phyloP scores from a whole-genome alignment of 75 land plant species.

The Cryptomeria japonica region DNA sequence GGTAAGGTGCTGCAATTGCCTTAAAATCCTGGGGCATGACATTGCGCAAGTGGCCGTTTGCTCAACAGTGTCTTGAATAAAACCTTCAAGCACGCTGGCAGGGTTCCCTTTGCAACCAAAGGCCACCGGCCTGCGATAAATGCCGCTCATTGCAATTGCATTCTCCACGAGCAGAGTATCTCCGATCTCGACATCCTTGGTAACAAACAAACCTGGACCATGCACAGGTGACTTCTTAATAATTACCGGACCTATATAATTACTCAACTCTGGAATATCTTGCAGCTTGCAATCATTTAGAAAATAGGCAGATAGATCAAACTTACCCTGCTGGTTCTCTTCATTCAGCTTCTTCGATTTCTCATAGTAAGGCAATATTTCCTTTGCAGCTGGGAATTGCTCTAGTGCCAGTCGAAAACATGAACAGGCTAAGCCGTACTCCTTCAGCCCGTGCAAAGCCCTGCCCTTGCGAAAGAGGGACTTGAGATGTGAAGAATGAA shows the following conservation, averaged over 20 bases:
- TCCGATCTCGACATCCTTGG: background rate
- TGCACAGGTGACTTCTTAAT: background rate
- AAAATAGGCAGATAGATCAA: background rate
- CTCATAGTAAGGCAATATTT: background rate
- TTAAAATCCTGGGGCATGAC: background rate
- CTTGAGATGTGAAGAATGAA: conserved; percentile 26
- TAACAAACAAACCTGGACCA: conserved; percentile 8
- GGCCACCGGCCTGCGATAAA: background rate
- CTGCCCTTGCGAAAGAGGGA: conserved; percentile 31
- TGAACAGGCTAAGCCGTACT: conserved; percentile 1
- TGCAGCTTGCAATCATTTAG: background rate
- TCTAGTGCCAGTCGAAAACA: background rate
- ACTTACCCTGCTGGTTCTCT: background rate
- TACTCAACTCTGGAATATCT: background rate
- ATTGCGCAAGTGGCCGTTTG: background rate
- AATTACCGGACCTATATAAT: background rate
- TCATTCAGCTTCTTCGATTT: background rate
- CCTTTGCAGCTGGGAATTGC: background rate
- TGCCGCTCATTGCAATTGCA: background rate
- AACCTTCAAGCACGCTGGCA: no score
- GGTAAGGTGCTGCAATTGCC: background rate
- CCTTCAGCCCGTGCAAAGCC: conserved; percentile 22
- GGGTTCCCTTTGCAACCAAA: no score
- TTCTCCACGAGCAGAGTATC: background rate
- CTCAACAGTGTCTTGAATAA: background rate